These are phyloP conservation scores for Trametes polyzona DNA, from an alignment of 1,284 basidiomycete species.

Conservation along the genomic window DNA sequence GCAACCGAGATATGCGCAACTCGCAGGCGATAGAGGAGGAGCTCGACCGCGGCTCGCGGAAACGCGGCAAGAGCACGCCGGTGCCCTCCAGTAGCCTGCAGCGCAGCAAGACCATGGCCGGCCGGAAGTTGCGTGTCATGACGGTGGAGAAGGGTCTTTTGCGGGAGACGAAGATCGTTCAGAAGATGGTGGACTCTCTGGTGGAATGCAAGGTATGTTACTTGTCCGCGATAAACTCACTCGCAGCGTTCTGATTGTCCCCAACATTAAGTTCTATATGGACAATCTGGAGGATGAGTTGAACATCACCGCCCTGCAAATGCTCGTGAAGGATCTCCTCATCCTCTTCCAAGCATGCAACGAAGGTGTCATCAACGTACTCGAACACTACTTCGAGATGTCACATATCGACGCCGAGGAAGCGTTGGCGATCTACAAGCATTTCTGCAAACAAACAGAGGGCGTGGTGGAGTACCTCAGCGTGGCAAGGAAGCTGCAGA, in stretches of 20 bases:
- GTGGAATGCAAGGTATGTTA: constrained; percentile 83
- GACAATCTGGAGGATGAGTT: constrained; percentile 94
- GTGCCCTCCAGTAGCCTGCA: constrained; percentile 38
- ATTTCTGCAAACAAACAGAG: constrained; percentile 95
- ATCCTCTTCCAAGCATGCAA: constrained; percentile 97
- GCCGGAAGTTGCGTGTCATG: constrained; percentile 86
- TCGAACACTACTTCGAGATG: constrained; percentile 99
- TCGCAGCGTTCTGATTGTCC: neutral
- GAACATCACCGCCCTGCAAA: constrained; percentile 85
- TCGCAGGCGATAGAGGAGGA: constrained; percentile 65
- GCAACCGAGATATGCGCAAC: constrained; percentile 81
- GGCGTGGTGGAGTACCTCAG: constrained; percentile 92
- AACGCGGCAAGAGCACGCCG: constrained; percentile 26
- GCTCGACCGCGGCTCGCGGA: constrained; percentile 23
- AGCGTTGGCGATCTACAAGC: constrained; percentile 88
- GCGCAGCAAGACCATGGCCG: constrained; percentile 79
- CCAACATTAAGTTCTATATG: constrained; percentile 76
- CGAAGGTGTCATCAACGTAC: constrained; percentile 96
- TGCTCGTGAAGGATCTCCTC: constrained; percentile 97
- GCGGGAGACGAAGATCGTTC: constrained; percentile 90
- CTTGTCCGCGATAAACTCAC: neutral
- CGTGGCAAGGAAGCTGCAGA: constrained; percentile 92
- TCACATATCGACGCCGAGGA: constrained; percentile 88
- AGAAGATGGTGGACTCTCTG: constrained; percentile 86
- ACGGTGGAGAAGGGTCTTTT: constrained; percentile 96